These are phyloP conservation scores for Mycena rosella DNA, from an alignment of 768 basidiomycete genomes.

Conservation along the genomic window DNA sequence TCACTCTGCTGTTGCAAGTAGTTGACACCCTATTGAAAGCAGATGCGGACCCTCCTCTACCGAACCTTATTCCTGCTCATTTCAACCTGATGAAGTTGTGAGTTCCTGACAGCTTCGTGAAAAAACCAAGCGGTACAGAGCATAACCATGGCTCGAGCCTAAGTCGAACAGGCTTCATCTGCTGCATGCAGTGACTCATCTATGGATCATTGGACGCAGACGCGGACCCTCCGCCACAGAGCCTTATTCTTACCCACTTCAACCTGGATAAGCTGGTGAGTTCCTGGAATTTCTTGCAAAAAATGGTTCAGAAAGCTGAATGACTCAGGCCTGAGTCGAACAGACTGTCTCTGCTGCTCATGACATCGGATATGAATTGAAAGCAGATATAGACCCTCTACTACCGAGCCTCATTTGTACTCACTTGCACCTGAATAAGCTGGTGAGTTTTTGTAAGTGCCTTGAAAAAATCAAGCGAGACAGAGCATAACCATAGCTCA, in stretches of 20 bases:
- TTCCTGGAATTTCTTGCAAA: no score
- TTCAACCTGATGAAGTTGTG: no score
- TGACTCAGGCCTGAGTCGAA: slow-evolving; percentile 18
- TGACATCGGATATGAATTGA: neutral
- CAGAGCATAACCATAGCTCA: no score
- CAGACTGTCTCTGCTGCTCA: neutral
- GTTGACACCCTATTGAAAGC: no score
- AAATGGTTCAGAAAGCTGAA: neutral
- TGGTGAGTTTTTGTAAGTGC: no score
- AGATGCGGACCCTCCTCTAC: neutral
- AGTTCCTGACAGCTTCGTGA: no score
- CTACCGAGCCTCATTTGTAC: neutral
- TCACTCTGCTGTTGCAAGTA: neutral
- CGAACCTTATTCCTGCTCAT: neutral
- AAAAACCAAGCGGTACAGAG: no score
- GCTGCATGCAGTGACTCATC: no score
- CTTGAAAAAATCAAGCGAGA: neutral
- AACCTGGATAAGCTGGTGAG: no score
- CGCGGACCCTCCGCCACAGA: no score
- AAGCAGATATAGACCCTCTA: slow-evolving; percentile 8
- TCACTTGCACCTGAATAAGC: neutral
- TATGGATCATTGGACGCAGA: neutral
- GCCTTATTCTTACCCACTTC: no score
- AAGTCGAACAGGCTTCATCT: neutral
- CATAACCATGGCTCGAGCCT: neutral